These are phyloP conservation scores for Fusarium protoensiforme DNA, from an alignment of 2,329 filamentous ascomycete genomes.

Conservation along the genomic window DNA sequence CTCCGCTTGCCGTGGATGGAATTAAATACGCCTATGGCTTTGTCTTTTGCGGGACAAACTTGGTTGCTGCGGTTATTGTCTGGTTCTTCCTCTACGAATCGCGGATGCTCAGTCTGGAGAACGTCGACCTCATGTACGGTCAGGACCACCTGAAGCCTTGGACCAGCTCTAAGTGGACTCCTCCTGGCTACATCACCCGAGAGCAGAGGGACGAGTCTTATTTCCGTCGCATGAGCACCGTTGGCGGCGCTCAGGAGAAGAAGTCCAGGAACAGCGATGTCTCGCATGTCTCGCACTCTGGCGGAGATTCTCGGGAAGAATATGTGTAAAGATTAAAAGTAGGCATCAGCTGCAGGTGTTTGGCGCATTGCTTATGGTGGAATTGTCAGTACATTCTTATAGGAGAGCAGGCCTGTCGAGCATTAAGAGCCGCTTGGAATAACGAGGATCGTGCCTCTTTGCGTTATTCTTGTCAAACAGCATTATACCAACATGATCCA, in stretches of 20 bases:
- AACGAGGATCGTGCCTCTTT: background rate
- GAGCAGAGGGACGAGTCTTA: slow-evolving; percentile 48
- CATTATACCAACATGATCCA: background rate
- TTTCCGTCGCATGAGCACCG: slow-evolving; percentile 35
- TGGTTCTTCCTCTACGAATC: slow-evolving; percentile 79
- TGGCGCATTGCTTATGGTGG: slow-evolving; percentile 17
- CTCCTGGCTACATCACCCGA: slow-evolving; percentile 56
- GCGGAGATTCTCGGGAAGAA: slow-evolving; percentile 30
- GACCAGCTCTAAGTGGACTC: slow-evolving; percentile 66
- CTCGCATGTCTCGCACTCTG: slow-evolving; percentile 35
- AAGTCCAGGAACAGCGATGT: slow-evolving; percentile 37
- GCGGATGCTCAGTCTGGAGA: slow-evolving; percentile 73
- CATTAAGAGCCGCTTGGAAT: background rate
- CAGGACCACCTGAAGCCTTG: slow-evolving; percentile 68
- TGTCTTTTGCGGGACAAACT: slow-evolving; percentile 72
- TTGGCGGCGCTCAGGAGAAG: slow-evolving; percentile 3
- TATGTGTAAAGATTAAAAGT: slow-evolving; percentile 23
- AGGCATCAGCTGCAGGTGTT: slow-evolving; percentile 14
- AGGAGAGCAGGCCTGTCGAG: background rate
- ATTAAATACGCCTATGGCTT: slow-evolving; percentile 75
- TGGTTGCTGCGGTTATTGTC: slow-evolving; percentile 67
- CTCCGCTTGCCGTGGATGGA: slow-evolving; percentile 70
- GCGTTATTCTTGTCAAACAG: background rate
- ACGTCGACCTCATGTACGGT: slow-evolving; percentile 78
- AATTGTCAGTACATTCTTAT: slow-evolving; percentile 23